Percentiles rank a stretch among this genome's conserved stretches.
Evolutionary conservation across 1,284 basidiomycete species (phyloP).

Genomic region (Phellinidium pouzarii): DNA sequence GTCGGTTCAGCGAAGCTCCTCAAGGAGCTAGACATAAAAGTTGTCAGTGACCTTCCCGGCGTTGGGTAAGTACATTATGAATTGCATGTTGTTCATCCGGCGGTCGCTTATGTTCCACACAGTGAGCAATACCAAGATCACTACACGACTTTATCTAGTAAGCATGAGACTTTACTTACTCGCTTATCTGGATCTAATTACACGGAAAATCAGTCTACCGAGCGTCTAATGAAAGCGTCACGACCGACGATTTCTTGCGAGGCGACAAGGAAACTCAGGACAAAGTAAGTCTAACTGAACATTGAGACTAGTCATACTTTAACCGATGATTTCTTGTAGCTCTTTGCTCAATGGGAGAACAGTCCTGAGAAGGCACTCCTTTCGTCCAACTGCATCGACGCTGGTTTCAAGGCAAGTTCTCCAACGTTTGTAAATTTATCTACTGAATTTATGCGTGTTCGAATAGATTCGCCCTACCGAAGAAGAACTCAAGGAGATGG

Average conservation of each 20-base stretch:
- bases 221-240: slow-evolving; percentile 57
- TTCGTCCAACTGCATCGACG: slow-evolving; percentile 65
- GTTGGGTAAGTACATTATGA: slow-evolving; percentile 44
- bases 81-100: background rate
- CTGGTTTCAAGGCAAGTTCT: slow-evolving; percentile 55
- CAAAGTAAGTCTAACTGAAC: slow-evolving; percentile 32
- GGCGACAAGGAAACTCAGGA: slow-evolving; percentile 53
- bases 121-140: slow-evolving; percentile 71
- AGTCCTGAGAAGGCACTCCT: slow-evolving; percentile 63
- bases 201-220: slow-evolving; percentile 45
- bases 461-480: slow-evolving; percentile 56
- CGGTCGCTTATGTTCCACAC: slow-evolving; percentile 1
- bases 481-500: slow-evolving; percentile 67
- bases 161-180: slow-evolving; percentile 20
- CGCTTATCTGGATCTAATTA: background rate
- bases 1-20: slow-evolving; percentile 51
- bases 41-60: slow-evolving; percentile 63
- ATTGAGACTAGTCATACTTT: background rate
- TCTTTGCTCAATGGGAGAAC: slow-evolving; percentile 62
- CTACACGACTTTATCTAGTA: slow-evolving; percentile 60
- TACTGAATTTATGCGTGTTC: background rate
- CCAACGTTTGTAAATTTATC: slow-evolving; percentile 4
- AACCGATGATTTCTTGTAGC: slow-evolving; percentile 25
- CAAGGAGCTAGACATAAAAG: slow-evolving; percentile 50
- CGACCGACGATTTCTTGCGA: slow-evolving; percentile 63